These are phyloP conservation scores for Teunomyces panamensis DNA, from an alignment of 805 yeast species.

Conservation along the genomic window DNA sequence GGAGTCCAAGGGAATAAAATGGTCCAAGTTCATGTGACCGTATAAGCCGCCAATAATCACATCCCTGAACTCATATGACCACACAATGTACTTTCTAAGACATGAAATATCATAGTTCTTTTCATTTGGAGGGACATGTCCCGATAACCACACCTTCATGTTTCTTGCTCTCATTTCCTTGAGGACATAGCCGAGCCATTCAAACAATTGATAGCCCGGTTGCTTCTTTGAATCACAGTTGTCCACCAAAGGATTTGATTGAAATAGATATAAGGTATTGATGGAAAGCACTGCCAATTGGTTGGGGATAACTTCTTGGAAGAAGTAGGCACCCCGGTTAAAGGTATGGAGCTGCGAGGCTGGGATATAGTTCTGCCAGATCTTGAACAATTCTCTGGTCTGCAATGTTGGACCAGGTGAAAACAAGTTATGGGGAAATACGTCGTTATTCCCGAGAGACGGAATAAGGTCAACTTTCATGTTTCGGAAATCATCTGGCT, in stretches of 20 bases:
- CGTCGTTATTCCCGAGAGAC: slow-evolving; percentile 82
- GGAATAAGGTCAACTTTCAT: slow-evolving; percentile 56
- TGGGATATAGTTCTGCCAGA: slow-evolving; percentile 76
- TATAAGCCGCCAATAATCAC: slow-evolving; percentile 77
- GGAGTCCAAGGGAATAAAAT: slow-evolving; percentile 74
- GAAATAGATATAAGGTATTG: slow-evolving; percentile 72
- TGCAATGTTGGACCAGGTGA: slow-evolving; percentile 88
- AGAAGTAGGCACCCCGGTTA: slow-evolving; percentile 70
- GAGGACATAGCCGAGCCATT: slow-evolving; percentile 75
- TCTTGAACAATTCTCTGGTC: slow-evolving; percentile 69
- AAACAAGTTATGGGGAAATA: slow-evolving; percentile 82
- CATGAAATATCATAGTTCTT: slow-evolving; percentile 76
- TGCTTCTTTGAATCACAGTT: slow-evolving; percentile 68
- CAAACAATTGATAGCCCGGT: slow-evolving; percentile 75
- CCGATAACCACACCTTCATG: slow-evolving; percentile 84
- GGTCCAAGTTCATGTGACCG: slow-evolving; percentile 91
- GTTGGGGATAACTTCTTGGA: slow-evolving; percentile 76
- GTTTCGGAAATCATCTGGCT: slow-evolving; percentile 40
- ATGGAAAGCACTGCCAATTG: slow-evolving; percentile 75
- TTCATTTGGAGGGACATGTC: slow-evolving; percentile 85
- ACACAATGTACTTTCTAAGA: slow-evolving; percentile 69
- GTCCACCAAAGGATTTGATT: slow-evolving; percentile 78
- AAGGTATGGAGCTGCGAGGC: slow-evolving; percentile 73
- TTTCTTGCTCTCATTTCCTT: slow-evolving; percentile 68
- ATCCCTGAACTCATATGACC: slow-evolving; percentile 83